A percentile compares a stretch with the other conserved stretches of the same genome.
phyloP scores from a whole-genome alignment of 1,139 yeast species.

The Lodderomyces theae region DNA sequence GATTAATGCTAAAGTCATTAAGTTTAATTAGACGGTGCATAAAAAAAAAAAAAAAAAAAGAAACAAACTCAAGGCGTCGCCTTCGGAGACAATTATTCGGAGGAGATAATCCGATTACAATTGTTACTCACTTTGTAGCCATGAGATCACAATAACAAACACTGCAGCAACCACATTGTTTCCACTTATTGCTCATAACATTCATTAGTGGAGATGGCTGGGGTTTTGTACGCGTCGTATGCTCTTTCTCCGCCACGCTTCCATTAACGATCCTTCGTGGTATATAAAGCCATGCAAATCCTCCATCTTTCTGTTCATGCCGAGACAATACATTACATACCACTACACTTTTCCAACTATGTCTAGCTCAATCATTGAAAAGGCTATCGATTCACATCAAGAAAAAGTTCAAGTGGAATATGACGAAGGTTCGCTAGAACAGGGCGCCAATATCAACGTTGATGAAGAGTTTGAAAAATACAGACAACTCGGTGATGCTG shows the following conservation, averaged over 20 bases:
- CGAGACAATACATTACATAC: too few relatives aligned
- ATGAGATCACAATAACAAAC: not conserved
- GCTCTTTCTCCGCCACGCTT: too few relatives aligned
- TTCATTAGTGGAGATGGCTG: not conserved
- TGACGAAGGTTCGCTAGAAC: conserved; percentile 11
- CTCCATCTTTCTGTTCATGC: conserved; percentile 2
- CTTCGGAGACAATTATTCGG: not conserved
- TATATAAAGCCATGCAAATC: too few relatives aligned
- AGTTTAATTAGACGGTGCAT: too few relatives aligned
- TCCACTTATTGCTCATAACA: too few relatives aligned
- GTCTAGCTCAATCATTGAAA: conserved; percentile 7
- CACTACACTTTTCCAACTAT: too few relatives aligned
- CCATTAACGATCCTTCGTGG: too few relatives aligned
- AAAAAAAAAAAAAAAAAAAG: too few relatives aligned
- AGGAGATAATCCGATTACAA: conserved; percentile 1
- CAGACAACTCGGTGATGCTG: conserved; percentile 21
- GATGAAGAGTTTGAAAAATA: conserved; percentile 26
- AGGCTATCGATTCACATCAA: conserved; percentile 6
- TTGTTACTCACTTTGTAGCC: too few relatives aligned
- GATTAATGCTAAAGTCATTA: too few relatives aligned
- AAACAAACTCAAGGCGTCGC: not conserved
- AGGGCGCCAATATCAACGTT: conserved; percentile 21
- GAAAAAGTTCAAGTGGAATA: conserved; percentile 11
- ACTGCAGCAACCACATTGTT: not conserved
- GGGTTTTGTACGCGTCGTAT: conserved; percentile 1